These are phyloP conservation scores for Apophysomyces elegans DNA, from an alignment of 371 early-diverging fungal species.

Conservation along the genomic window DNA sequence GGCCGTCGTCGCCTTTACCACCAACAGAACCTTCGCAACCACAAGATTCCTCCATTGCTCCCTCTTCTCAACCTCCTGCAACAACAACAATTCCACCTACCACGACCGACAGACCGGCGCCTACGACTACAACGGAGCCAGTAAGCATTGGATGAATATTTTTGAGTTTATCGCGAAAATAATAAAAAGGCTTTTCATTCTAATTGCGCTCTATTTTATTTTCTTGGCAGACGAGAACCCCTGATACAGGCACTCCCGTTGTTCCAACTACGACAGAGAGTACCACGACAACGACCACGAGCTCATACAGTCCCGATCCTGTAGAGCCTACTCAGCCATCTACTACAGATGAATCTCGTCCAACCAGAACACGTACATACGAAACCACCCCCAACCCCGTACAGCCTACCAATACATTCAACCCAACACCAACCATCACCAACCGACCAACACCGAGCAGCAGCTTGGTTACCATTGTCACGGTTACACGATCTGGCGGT, in stretches of 20 bases:
- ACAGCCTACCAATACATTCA: neutral
- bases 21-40: neutral
- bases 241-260: neutral
- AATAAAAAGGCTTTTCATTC: neutral
- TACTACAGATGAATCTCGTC: neutral
- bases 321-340: neutral
- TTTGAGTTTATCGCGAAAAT: neutral
- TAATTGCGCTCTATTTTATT: too few relatives aligned
- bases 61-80: too few relatives aligned
- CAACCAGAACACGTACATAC: neutral
- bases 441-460: neutral
- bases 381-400: neutral
- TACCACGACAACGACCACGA: neutral
- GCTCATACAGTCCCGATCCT: neutral
- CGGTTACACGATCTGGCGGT: neutral
- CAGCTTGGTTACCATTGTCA: conserved; percentile 7
- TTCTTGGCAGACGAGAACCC: neutral
- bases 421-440: neutral
- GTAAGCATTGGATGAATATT: neutral
- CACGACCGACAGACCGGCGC: neutral
- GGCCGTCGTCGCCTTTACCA: conserved; percentile 7
- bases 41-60: too few relatives aligned
- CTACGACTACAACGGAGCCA: neutral
- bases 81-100: neutral
- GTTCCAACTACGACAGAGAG: neutral